A percentile compares a stretch with the other conserved stretches of the same genome.
phyloP scores from a whole-genome alignment of 179 eudicot genomes.

The Nepenthes alata region DNA sequence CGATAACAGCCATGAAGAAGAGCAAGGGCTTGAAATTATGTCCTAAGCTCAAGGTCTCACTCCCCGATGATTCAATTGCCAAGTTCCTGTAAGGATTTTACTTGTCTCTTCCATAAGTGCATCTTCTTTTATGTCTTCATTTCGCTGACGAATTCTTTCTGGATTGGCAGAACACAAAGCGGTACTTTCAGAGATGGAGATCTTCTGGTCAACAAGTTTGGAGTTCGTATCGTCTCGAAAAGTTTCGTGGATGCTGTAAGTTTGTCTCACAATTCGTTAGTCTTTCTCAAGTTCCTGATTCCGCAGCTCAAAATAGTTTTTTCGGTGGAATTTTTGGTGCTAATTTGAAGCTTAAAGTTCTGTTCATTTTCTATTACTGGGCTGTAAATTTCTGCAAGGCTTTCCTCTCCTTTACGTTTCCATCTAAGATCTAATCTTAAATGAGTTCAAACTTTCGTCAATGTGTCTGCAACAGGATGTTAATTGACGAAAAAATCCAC shows the following conservation, averaged over 20 bases:
- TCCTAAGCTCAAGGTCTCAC: constrained; percentile 58
- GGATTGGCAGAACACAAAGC: constrained; percentile 50
- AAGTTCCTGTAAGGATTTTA: constrained; percentile 45
- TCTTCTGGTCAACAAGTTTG: constrained; percentile 71
- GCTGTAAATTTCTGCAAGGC: too few species aligned
- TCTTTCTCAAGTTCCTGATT: neutral
- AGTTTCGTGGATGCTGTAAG: constrained; percentile 45
- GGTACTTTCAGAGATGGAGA: constrained; percentile 94
- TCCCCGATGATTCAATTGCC: constrained; percentile 50
- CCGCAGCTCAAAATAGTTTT: neutral
- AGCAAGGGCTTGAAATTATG: constrained; percentile 32
- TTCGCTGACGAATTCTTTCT: constrained; percentile 4
- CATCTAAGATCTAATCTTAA: too few species aligned
- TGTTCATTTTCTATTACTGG: neutral
- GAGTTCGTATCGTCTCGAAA: constrained; percentile 72
- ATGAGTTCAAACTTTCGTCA: too few species aligned
- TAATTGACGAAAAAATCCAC: too few species aligned
- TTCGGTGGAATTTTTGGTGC: too few species aligned
- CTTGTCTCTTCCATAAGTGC: constrained; percentile 1
- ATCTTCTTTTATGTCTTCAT: neutral
- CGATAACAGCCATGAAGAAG: constrained; percentile 28
- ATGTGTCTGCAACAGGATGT: too few species aligned
- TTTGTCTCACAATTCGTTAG: neutral
- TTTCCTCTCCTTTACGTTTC: too few species aligned
- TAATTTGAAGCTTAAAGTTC: neutral